A percentile compares a stretch with the other conserved stretches of the same genome.
Evolutionary conservation across 1,139 yeast species (phyloP).

Genomic region (Wickerhamiella infanticola): DNA sequence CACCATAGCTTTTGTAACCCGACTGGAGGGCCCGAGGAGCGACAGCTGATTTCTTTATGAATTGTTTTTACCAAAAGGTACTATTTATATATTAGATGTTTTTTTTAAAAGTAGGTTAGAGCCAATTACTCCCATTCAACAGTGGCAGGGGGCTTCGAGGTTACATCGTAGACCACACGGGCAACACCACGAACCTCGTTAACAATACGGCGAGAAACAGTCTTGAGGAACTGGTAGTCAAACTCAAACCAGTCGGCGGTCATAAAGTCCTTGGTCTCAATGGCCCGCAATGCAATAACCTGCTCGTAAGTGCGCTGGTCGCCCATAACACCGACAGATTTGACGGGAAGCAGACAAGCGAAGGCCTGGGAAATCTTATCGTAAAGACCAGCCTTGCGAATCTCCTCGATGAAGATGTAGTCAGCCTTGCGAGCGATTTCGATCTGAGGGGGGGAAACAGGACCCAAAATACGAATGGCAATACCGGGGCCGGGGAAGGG

Average conservation of each 20-base stretch:
- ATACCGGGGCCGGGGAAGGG: constrained; percentile 99
- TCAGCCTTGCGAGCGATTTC: constrained; percentile 97
- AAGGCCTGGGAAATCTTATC: constrained; percentile 92
- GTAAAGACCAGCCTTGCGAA: constrained; percentile 82
- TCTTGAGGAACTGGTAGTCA: constrained; percentile 83
- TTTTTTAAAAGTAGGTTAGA: no score
- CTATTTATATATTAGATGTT: no score
- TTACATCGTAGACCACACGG: constrained; percentile 95
- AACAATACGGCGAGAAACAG: constrained; percentile 88
- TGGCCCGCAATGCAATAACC: constrained; percentile 96
- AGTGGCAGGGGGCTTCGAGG: constrained; percentile 98
- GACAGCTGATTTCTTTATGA: no score
- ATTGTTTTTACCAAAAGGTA: background rate
- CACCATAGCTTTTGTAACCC: constrained; percentile 21
- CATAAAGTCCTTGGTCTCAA: constrained; percentile 96
- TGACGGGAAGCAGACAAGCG: constrained; percentile 92
- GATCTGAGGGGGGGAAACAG: constrained; percentile 83
- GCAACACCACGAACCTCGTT: constrained; percentile 99
- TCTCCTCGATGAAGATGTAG: constrained; percentile 87
- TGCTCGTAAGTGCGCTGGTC: constrained; percentile 98
- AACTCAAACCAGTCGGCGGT: constrained; percentile 98
- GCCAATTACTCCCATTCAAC: constrained; percentile 90
- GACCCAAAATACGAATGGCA: constrained; percentile 95
- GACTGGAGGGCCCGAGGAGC: background rate
- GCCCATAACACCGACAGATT: constrained; percentile 99